Evolutionary conservation across 106 monocot genomes (phyloP), one percentile per base, ranked within the genome.

Genomic region (Phalaenopsis aphrodite): DNA sequence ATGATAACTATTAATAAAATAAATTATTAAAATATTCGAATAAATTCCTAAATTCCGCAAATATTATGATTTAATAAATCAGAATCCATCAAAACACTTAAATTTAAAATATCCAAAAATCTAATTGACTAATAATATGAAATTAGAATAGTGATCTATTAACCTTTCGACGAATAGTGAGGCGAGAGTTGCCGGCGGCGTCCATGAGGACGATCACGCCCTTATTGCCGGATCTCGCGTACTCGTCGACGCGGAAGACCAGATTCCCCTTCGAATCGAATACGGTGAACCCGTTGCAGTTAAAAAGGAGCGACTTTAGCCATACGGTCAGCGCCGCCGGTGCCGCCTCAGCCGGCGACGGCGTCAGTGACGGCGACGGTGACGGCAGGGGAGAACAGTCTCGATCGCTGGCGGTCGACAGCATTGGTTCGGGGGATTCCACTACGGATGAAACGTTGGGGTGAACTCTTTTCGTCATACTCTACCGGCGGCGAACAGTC

Each of bases 301-400:
- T 81, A 43, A 81, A 81, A n/a, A 81, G 81, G 8, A 81, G 42
- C 15, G 82, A 82, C 65, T 82, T 82, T 42, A 76, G n/a, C 82
- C 82, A 82, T 10, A 82, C 82, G n/a, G 77, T 82, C 47, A 82
- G 42, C 16, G 45, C 8, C 67, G 9, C 41, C 49, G 75, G 45
- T 12, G 52, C 52, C 17, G 74, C 3, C 17, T 42, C 74, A 17
- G 18, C 45, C 43, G 41, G 42, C 5, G 74, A 18, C 16, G n/a
- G 30, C n/a, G n/a, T n/a, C n/a, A n/a, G n/a, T n/a, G n/a, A n/a
- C n/a, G n/a, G n/a, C 41, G 18, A 7, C 19, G 41, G 42, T 0
- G 74, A 18, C 16, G n/a, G 42, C 5, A n/a, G 19, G 4, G 36
- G 71, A 39, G 38, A 11, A 30, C 2, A 39, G 71, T 14, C 4